Evolutionary conservation across 2,329 filamentous ascomycete species (phyloP).

Genomic region (Aquanectria penicillioides): DNA sequence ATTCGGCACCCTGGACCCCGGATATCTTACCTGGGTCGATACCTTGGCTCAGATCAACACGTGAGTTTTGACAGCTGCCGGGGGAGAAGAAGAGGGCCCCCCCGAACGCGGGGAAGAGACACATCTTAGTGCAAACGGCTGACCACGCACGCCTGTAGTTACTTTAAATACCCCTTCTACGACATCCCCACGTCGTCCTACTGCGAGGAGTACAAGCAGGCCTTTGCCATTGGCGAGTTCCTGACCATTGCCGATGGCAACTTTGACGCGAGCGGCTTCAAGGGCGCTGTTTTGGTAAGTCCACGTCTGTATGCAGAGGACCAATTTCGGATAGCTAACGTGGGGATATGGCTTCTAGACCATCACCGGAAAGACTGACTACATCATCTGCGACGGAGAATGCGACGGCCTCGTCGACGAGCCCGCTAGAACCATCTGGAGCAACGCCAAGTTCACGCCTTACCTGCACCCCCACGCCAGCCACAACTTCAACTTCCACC

Average conservation of each 20-base stretch:
- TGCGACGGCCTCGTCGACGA: conserved; percentile 40
- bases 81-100: neutral
- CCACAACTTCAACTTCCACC: conserved; percentile 33
- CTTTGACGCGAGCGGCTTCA: conserved; percentile 30
- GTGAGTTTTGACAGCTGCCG: neutral
- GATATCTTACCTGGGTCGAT: conserved; percentile 30
- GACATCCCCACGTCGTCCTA: conserved; percentile 23
- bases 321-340: neutral
- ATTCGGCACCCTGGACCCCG: conserved; percentile 17
- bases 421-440: conserved; percentile 32
- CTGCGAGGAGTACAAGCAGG: conserved; percentile 27
- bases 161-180: conserved; percentile 31
- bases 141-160: conserved; percentile 3
- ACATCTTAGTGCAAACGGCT: too few relatives aligned
- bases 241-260: conserved; percentile 27
- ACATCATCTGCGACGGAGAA: conserved; percentile 40
- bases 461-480: conserved; percentile 30
- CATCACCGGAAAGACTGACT: conserved; percentile 30
- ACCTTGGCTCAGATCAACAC: conserved; percentile 24
- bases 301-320: too few relatives aligned
- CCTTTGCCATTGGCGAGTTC: conserved; percentile 30
- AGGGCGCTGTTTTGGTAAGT: conserved; percentile 27
- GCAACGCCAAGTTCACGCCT: conserved; percentile 25
- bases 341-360: conserved; percentile 3
- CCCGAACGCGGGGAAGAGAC: too few relatives aligned